Evolutionary conservation across 2,329 filamentous ascomycete species (phyloP).

Genomic region (Cucurbitaria berberidis): DNA sequence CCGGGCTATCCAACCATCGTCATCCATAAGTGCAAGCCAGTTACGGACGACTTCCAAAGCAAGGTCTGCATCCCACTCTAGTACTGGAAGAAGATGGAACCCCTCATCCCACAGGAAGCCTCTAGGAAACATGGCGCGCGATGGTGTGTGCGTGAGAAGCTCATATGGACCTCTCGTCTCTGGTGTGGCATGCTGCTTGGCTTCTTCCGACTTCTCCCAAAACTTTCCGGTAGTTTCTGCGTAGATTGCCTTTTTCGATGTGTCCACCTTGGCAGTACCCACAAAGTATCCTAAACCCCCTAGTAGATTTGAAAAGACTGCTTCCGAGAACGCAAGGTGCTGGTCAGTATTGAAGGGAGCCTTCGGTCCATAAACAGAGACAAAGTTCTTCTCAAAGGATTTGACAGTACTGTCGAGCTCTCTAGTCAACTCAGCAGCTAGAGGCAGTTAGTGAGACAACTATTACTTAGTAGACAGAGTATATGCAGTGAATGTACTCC

Average conservation of each 20-base stretch:
- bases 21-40: constrained; percentile 94
- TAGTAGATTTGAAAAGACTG: constrained; percentile 88
- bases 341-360: constrained; percentile 76
- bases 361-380: constrained; percentile 70
- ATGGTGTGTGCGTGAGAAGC: constrained; percentile 87
- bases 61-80: constrained; percentile 91
- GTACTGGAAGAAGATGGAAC: constrained; percentile 86
- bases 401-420: constrained; percentile 69
- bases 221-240: constrained; percentile 93
- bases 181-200: constrained; percentile 70
- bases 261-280: constrained; percentile 82
- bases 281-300: constrained; percentile 94
- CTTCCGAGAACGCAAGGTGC: constrained; percentile 78
- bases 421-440: constrained; percentile 66
- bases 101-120: constrained; percentile 98
- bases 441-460: constrained; percentile 13
- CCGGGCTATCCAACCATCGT: constrained; percentile 93
- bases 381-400: constrained; percentile 75
- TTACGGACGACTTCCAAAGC: constrained; percentile 84
- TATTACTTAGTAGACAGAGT: background rate
- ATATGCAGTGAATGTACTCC: background rate
- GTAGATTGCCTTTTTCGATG: constrained; percentile 85
- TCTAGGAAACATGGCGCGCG: constrained; percentile 89
- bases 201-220: constrained; percentile 86
- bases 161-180: constrained; percentile 80